Conservation (phyloP, 140 eudicot genomes). For the Bidens hawaiensis region DNA sequence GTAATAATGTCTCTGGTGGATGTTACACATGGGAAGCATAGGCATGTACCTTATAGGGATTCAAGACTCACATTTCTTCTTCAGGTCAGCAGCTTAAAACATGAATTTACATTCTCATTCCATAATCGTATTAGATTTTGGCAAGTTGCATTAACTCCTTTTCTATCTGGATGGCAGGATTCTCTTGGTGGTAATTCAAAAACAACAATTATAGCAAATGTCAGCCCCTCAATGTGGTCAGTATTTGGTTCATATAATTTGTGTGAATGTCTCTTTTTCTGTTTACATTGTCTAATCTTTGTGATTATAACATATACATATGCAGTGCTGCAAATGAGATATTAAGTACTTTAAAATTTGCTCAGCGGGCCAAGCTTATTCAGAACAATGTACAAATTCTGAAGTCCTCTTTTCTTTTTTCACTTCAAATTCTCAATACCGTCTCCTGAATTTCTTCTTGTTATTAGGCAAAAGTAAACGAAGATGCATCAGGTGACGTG, state of each 20-base stretch:
- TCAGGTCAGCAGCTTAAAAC: conserved; percentile 58
- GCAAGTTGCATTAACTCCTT: neutral
- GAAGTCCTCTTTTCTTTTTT: neutral
- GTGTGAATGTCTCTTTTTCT: conserved; percentile 15
- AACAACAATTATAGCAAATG: conserved; percentile 86
- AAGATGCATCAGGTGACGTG: conserved; percentile 82
- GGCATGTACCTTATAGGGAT: conserved; percentile 94
- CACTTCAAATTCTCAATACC: neutral
- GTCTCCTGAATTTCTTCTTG: conserved; percentile 18
- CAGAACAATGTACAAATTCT: conserved; percentile 71
- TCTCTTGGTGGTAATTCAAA: conserved; percentile 96
- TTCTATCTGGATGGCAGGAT: conserved; percentile 60
- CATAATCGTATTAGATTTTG: neutral
- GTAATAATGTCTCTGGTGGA: conserved; percentile 95
- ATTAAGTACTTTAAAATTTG: conserved; percentile 83
- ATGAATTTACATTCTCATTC: conserved; percentile 13
- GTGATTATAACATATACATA: conserved; percentile 19
- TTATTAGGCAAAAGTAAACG: conserved; percentile 78
- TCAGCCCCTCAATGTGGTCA: conserved; percentile 89
- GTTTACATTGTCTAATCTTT: neutral
- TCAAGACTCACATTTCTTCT: conserved; percentile 89
- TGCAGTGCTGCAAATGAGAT: conserved; percentile 86
- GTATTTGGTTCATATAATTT: conserved; percentile 13
- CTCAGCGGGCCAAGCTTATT: conserved; percentile 96
- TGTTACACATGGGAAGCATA: conserved; percentile 84